Base-by-base conservation (phyloP, 2,329 filamentous ascomycete genomes). In the Clonostachys rosea region DNA sequence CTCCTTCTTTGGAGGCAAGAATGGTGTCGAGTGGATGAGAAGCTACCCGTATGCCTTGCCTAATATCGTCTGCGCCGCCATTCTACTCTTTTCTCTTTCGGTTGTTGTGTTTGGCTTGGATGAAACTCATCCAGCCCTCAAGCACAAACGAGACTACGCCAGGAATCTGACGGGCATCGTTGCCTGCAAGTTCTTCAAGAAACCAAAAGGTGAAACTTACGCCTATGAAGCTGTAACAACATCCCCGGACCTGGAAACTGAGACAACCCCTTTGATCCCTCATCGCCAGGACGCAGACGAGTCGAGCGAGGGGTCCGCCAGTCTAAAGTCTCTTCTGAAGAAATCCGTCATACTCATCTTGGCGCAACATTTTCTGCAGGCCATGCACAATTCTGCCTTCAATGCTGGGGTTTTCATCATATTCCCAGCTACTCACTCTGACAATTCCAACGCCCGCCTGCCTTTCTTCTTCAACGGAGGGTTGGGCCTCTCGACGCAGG, bases 381-480 rank as follows among this genome's bases (percentile, higher is more conserved):
- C 36, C 11, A n/a, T 39, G 14, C 36, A 39, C 36, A 18, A n/a
- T 8, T 39, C 36, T 20, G 51, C 54, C 3, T 59, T 57, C 43
- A 59, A 58, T 45, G 48, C 56, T 2, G 50, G 56, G 6, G 48
- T 59, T n/a, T 57, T 57, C 39, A 49, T 43, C 39, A 46, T 58
- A 14, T 44, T 57, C 2, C 54, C 56, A 16, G 47, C 51, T 5
- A 40, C 53, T 5, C 24, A 43, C 18, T 47, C 49, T 5, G 44
- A 49, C 5, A 49, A 47, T 9, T 24, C 33, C 3, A 35, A 42
- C 11, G 39, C 43, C 20, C 40, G 43, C 1, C 37, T 55, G 9
- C 55, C 53, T 4, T 52, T 56, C 34, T 49, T 50, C 5, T 58
- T 59, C 42, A 43, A 47, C 3, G 57, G 56, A 20, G 57, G 57